Conservation (phyloP, 2,329 filamentous ascomycete species). For the Aspergillus sp. region DNA sequence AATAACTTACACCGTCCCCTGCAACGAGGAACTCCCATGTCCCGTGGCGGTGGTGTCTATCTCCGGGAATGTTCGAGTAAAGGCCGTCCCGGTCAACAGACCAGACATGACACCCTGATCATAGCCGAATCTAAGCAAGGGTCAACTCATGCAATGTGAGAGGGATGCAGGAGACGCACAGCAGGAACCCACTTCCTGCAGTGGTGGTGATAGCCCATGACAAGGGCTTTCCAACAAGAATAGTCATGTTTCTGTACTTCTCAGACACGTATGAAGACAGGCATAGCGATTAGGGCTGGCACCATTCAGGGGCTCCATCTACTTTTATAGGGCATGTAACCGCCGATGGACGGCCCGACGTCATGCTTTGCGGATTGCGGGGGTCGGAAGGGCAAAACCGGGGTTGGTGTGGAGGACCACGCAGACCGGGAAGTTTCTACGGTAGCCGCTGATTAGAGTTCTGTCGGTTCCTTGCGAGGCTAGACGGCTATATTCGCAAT, state of each 20-base stretch:
- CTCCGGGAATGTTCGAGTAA: constrained; percentile 29
- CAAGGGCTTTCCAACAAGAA: constrained; percentile 36
- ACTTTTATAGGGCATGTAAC: constrained; percentile 4
- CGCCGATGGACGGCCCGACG: neutral
- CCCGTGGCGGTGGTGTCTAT: constrained; percentile 35
- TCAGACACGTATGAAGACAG: neutral
- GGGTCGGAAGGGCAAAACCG: constrained; percentile 2
- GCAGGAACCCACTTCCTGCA: constrained; percentile 43
- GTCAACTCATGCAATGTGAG: constrained; percentile 6
- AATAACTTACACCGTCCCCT: constrained; percentile 44
- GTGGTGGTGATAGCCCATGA: constrained; percentile 47
- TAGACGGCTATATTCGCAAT: neutral
- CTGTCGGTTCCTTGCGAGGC: neutral
- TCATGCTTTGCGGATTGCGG: neutral
- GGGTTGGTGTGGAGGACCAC: constrained; percentile 2
- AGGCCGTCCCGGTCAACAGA: constrained; percentile 32
- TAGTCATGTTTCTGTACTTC: constrained; percentile 19
- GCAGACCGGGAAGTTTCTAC: neutral
- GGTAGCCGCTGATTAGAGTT: neutral
- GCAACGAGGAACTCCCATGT: constrained; percentile 45
- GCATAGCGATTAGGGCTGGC: neutral
- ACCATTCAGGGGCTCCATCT: neutral
- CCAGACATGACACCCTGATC: constrained; percentile 45
- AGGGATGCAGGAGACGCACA: constrained; percentile 36
- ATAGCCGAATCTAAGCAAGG: constrained; percentile 32